A percentile compares a stretch with the other conserved stretches of the same genome.
These are phyloP conservation scores for Magnolia sinica DNA, from an alignment of 164 flowering plant genomes.

Conservation along the genomic window DNA sequence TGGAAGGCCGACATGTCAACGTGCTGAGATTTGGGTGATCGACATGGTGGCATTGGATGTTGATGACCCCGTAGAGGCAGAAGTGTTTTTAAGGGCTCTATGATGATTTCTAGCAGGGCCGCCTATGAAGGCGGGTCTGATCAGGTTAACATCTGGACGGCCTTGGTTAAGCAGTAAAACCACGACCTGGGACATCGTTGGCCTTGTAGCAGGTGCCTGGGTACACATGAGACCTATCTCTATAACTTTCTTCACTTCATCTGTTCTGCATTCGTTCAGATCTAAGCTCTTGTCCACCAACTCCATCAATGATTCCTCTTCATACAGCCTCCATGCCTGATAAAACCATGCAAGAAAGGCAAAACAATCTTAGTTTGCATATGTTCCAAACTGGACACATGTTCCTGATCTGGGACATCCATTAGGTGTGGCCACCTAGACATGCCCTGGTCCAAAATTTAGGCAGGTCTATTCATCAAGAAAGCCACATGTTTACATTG, in stretches of 20 bases:
- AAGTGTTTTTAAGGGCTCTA: background rate
- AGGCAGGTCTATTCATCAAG: no score
- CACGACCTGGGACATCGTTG: conserved; percentile 49
- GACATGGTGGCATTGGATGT: background rate
- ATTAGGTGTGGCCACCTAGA: no score
- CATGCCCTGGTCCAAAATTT: no score
- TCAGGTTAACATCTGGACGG: conserved; percentile 6
- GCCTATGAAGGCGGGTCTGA: conserved; percentile 27
- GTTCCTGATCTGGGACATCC: background rate
- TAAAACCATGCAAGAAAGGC: background rate
- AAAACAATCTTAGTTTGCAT: no score
- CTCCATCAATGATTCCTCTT: conserved; percentile 24
- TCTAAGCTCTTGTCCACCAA: conserved; percentile 39
- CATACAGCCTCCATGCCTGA: conserved; percentile 50
- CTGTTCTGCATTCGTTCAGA: conserved; percentile 17
- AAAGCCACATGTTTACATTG: background rate
- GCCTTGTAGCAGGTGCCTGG: conserved; percentile 36
- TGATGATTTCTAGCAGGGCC: background rate
- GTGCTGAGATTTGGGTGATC: background rate
- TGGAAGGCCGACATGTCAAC: background rate
- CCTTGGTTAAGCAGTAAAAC: conserved; percentile 26
- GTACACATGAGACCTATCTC: conserved; percentile 46
- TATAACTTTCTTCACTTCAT: conserved; percentile 34
- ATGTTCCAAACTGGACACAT: conserved; percentile 8
- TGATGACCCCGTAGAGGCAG: background rate